These are phyloP conservation scores for Salix purpurea DNA, from an alignment of 345 rosid species.

Conservation along the genomic window DNA sequence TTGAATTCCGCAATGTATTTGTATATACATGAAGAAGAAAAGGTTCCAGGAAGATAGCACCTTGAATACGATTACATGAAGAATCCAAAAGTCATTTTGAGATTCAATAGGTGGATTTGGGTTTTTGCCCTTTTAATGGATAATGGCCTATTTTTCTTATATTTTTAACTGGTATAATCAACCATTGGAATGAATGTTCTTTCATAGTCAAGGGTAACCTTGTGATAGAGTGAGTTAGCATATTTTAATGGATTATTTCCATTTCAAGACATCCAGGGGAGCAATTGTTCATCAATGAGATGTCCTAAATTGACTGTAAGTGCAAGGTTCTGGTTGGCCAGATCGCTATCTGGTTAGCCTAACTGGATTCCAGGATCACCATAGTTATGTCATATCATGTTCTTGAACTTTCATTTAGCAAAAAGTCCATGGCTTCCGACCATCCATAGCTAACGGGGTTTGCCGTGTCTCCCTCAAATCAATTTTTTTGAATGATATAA, in stretches of 20 bases:
- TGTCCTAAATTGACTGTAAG: slow-evolving; percentile 16
- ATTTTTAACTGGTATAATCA: background rate
- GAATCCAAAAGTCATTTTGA: background rate
- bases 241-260: background rate
- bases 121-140: background rate
- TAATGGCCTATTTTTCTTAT: background rate
- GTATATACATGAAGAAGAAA: slow-evolving; percentile 12
- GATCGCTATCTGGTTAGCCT: background rate
- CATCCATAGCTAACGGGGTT: background rate
- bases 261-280: background rate
- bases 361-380: background rate
- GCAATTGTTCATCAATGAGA: slow-evolving; percentile 4
- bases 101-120: background rate
- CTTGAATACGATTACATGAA: background rate
- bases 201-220: background rate
- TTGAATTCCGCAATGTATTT: slow-evolving; percentile 14
- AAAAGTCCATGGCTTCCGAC: background rate
- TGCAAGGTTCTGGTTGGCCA: background rate
- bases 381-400: background rate
- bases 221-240: background rate
- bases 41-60: background rate
- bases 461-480: no score
- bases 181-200: background rate
- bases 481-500: background rate
- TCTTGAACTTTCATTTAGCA: slow-evolving; percentile 4